Base-by-base conservation (phyloP, 2,329 filamentous ascomycete species). In the Fusarium fracticaudum region DNA sequence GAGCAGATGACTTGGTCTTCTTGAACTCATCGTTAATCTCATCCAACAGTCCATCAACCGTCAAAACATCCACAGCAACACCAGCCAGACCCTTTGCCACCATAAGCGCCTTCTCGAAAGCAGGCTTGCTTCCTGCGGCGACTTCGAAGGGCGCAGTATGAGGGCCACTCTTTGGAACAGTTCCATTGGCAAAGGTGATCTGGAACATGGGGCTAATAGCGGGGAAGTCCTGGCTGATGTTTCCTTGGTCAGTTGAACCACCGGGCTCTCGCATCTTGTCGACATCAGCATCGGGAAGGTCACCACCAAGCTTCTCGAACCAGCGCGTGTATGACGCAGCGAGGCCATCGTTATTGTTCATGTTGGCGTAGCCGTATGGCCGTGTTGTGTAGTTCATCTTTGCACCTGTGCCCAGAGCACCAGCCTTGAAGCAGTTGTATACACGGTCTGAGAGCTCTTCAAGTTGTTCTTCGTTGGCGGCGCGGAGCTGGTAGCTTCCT, bases 401-500 rank as follows among this genome's bases (percentile, higher is more conserved):
- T 13, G 80, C 76, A 3, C 79, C 79, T 1, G 79, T 78, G 2
- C 75, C 84, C 70, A 78, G 80, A 73, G 65, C 73, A 9, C 75
- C 74, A 6, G 77, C 78, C 35, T 81, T 77, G 55, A 79, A 80
- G 33, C 78, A 81, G 24, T 76, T 73, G 18, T 69, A 60, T 8
- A 80, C 71, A 0, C 77, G 72, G 15, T 74, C 72, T 1, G 69
- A 73, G 29, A 79, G 76, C 17, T 71, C 63, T 9, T 79, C 74
- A 1, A 76, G 48, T 6, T 76, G 67, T 10, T 69, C 65, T 15
- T 75, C 65, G 75, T 87, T 82, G 62, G 86, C 82, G 47, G 84
- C 87, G 31, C 89, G 90, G 75, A 90, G 86, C 45, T 87, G 88
- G 74, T 83, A 90, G 11, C 90, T 92, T 76, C 87, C 87, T 45